Base-by-base conservation (phyloP, 495 filamentous ascomycete species). In the Neurospora pannonica region DNA sequence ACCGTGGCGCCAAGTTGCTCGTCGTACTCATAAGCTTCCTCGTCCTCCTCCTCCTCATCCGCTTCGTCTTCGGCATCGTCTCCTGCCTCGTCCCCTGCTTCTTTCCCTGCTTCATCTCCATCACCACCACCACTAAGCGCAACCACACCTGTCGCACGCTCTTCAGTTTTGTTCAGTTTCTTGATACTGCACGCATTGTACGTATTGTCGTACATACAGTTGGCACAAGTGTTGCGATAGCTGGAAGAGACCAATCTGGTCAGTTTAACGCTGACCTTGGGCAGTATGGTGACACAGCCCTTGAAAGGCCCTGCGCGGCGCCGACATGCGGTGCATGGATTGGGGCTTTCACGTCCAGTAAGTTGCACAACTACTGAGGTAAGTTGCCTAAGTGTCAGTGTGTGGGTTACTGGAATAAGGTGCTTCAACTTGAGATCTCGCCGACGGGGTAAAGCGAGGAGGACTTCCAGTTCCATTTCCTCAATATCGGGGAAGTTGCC, bases 251-350 rank as follows among this genome's bases (percentile, higher is more conserved):
- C 37, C 37, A 31, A 21, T 9, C 15, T 67, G 28, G 1, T 9
- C 4, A 75, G 21, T 1, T 38, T 21, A 15, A 43, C 4, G n/a
- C 19, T 21, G 9, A 71, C 21, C n/a, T 43, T 39, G 0, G 28
- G 19, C 0, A 71, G 5, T 2, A 39, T 31, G 15, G 54, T 70
- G 38, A 76, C 67, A 38, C 77, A 78, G 19, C 28, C 17, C 6
- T 34, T 15, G 15, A 73, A 76, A 1, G 72, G 76, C 9, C 71
- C 71, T 15, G 31, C n/a, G 13, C 60, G 39, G 28, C 67, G 74
- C 4, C 77, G 76, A 67, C 77, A 78, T 2, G 48, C 37, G 9
- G 71, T 72, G 24, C 77, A 78, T 7, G 73, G 24, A 3, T 17
- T 73, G 2, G 38, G 28, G 19, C 15, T 38, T 17, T 70, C 31